Base-by-base conservation (phyloP, 106 monocot genomes). In the Gastrodia elata region DNA sequence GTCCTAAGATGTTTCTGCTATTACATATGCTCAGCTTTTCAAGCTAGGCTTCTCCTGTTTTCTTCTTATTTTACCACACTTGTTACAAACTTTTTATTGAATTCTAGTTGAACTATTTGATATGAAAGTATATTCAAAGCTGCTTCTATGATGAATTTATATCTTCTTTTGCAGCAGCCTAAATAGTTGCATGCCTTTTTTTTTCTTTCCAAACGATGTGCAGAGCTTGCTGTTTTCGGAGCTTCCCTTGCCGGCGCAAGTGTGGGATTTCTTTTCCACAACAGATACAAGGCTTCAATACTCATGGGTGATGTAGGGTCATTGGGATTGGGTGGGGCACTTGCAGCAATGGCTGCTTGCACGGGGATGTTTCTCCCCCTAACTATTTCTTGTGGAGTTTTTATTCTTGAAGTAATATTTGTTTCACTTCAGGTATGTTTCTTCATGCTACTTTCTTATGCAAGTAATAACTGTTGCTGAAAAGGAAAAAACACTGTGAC, bases 311-410 rank as follows among this genome's bases (percentile, higher is more conserved):
- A 85, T 58, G 75, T 76, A 68, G 97, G 97, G 41, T 85, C 88
- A 36, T 76, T 88, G 55, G 97, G 93, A 58, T 79, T 97, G 13
- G 97, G 97, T 75, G 92, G 90, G 72, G 97, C 97, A 64, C 81
- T 97, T 52, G 84, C 81, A 73, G 87, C 93, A 41, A 92, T 97
- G 86, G 90, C 97, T 73, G 76, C 92, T 48, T 93, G 80, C 67
- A 83, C 88, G 9, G 97, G 97, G 72, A 93, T 97, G 97, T 97
- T 97, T 74, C 64, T 92, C 40, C 97, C 97, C 4, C 39, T 97
- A 40, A 85, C 91, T 44, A 84, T 98, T 59, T 77, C 83, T 37
- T 86, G 84, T 61, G 80, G 81, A 65, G 26, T 88, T 55, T 88
- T 98, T 77, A 32, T 82, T 30, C 15, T 93, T 71, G 90, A 90